Percentiles rank a stretch among this genome's conserved stretches.
Evolutionary conservation across 148 eudicot genomes (phyloP).

Genomic region (Camellia japonica): DNA sequence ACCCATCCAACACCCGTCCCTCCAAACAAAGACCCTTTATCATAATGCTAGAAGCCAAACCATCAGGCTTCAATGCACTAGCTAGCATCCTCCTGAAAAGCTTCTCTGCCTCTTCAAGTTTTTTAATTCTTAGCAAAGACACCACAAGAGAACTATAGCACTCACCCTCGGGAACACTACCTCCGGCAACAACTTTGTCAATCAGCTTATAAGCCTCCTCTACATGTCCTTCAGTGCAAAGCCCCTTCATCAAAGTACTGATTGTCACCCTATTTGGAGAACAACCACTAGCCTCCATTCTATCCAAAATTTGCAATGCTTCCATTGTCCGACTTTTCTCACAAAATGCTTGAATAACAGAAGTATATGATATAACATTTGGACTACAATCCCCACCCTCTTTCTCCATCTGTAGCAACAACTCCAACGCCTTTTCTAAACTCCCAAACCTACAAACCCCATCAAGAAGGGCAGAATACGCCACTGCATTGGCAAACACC

Average conservation of each 20-base stretch:
- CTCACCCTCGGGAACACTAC: conserved; percentile 40
- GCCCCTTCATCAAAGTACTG: conserved; percentile 55
- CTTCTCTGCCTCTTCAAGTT: conserved; percentile 57
- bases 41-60: conserved; percentile 53
- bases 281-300: conserved; percentile 45
- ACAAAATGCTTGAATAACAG: conserved; percentile 60
- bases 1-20: conserved; percentile 63
- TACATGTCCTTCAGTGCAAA: conserved; percentile 51
- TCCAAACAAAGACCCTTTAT: conserved; percentile 43
- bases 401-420: conserved; percentile 73
- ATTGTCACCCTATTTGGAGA: conserved; percentile 67
- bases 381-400: conserved; percentile 61
- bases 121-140: conserved; percentile 41
- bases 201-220: conserved; percentile 57
- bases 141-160: conserved; percentile 66
- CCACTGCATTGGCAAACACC: conserved; percentile 59
- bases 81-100: conserved; percentile 61
- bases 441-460: conserved; percentile 65
- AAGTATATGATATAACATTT: conserved; percentile 67
- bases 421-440: conserved; percentile 53
- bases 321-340: conserved; percentile 50
- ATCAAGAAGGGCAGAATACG: conserved; percentile 65
- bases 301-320: conserved; percentile 61
- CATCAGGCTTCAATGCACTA: conserved; percentile 55
- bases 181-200: conserved; percentile 41